Base-by-base conservation (phyloP, 23 red algal species). In the Gracilariopsis chorda region DNA sequence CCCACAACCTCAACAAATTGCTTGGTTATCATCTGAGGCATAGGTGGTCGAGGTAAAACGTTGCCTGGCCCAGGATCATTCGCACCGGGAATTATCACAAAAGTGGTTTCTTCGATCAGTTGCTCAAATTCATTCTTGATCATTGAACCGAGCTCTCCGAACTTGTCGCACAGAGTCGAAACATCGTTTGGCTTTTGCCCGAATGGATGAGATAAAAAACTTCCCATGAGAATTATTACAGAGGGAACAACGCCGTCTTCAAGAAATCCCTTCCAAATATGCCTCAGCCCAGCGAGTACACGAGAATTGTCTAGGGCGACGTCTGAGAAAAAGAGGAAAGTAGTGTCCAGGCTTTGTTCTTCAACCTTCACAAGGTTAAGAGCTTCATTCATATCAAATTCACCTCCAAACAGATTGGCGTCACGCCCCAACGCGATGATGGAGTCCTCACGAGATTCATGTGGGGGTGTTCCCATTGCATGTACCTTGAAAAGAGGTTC, bases 71-170 rank as follows among this genome's bases (percentile, higher is more conserved):
- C 95, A 2, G 88, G 64, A 45, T 97, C 95, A 16, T 84, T 87
- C 51, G 87, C 40, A 28, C 95, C 95, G 12, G 95, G 95, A 9
- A 97, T 48, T 30, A 97, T 52, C 17, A 97, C 88, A 72, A 97
- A 83, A 17, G 72, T 80, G 56, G 61, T 85, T 48, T 84, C 55
- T 19, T 86, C 82, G 42, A 62, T 62, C 33, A 95, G 35, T 40
- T 77, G 21, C 23, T 40, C 34, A 90, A 89, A 97, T 29, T 90
- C 80, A 0, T 84, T 35, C 12, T 56, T 77, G 45, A 93, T 51
- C 62, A 93, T 60, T 28, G 12, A 59, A n/a, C 95, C 95, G 24
- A 97, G 51, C 42, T 77, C 78, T 5, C 82, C 71, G 44, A 97
- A 87, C 76, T 77, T 72, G 10, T 87, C 76, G 17, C 53, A 49